Percentiles rank a stretch among this genome's conserved stretches.
Conservation (phyloP, 164 flowering plant genomes). For the Buxus sempervirens region DNA sequence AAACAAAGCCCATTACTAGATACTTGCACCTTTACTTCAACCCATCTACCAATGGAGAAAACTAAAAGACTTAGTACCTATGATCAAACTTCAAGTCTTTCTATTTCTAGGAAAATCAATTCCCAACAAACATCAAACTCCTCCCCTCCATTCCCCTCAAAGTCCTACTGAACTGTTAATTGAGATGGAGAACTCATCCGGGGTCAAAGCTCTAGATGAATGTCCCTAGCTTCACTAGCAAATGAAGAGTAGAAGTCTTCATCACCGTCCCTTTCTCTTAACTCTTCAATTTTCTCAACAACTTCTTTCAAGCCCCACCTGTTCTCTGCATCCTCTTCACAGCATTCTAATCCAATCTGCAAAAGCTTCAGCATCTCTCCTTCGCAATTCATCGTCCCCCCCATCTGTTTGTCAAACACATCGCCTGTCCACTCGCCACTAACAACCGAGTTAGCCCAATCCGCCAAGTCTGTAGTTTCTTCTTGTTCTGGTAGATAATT, state of each 20-base stretch:
- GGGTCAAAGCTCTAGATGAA: conserved; percentile 46
- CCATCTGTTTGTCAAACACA: conserved; percentile 66
- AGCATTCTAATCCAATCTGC: conserved; percentile 63
- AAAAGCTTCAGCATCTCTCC: conserved; percentile 64
- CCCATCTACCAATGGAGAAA: too few species aligned
- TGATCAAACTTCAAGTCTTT: too few species aligned
- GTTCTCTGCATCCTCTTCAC: conserved; percentile 56
- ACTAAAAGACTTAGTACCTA: too few species aligned
- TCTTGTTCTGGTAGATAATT: conserved; percentile 30
- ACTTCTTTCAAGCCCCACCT: conserved; percentile 62
- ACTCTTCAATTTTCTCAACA: conserved; percentile 53
- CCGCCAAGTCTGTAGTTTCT: conserved; percentile 32
- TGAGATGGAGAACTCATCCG: conserved; percentile 32
- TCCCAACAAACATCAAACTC: too few species aligned
- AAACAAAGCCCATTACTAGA: too few species aligned
- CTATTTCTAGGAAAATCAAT: too few species aligned
- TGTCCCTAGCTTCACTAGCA: conserved; percentile 44
- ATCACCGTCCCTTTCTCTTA: conserved; percentile 45
- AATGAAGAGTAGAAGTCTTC: conserved; percentile 44
- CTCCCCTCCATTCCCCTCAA: conserved; percentile 14
- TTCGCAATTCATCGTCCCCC: conserved; percentile 25
- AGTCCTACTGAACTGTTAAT: conserved; percentile 1
- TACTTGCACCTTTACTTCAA: too few species aligned
- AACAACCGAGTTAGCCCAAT: conserved; percentile 50
- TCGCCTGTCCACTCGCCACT: conserved; percentile 32